These are phyloP conservation scores for Rhodotorula sp. DNA, from an alignment of 1,284 basidiomycete genomes.

Conservation along the genomic window DNA sequence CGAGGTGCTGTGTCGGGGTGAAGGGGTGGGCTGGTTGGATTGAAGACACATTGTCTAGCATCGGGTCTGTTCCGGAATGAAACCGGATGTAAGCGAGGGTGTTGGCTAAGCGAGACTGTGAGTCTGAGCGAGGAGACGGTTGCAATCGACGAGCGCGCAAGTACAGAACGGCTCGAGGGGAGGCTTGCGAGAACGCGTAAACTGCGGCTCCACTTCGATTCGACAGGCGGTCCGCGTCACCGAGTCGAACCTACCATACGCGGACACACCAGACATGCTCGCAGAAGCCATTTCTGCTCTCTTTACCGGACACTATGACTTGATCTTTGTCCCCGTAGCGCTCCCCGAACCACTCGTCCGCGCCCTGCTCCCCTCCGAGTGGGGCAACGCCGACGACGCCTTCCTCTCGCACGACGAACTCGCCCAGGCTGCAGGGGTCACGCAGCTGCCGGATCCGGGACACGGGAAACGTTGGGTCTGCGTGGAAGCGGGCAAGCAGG, in stretches of 20 bases:
- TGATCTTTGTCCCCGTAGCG: constrained; percentile 15
- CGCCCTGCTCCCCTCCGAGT: constrained; percentile 19
- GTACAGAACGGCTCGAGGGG: neutral
- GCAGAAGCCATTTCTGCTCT: constrained; percentile 11
- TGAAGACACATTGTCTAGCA: too few species aligned
- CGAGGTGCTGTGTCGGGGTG: too few species aligned
- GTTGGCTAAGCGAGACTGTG: neutral
- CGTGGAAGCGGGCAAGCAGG: constrained; percentile 26
- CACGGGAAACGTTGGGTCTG: constrained; percentile 16
- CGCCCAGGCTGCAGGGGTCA: neutral
- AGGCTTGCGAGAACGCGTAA: neutral
- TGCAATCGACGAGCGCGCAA: neutral
- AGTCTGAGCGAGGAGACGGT: neutral
- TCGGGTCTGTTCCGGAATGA: too few species aligned
- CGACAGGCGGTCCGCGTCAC: neutral
- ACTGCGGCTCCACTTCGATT: too few species aligned
- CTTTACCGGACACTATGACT: constrained; percentile 26
- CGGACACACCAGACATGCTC: constrained; percentile 1
- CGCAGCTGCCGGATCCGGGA: neutral
- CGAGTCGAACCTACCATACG: too few species aligned
- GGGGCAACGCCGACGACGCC: neutral
- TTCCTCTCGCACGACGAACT: constrained; percentile 6
- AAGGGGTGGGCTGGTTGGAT: too few species aligned
- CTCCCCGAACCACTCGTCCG: constrained; percentile 21
- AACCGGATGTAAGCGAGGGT: neutral